Conservation (phyloP, 768 basidiomycete species). For the Chiua virens region DNA sequence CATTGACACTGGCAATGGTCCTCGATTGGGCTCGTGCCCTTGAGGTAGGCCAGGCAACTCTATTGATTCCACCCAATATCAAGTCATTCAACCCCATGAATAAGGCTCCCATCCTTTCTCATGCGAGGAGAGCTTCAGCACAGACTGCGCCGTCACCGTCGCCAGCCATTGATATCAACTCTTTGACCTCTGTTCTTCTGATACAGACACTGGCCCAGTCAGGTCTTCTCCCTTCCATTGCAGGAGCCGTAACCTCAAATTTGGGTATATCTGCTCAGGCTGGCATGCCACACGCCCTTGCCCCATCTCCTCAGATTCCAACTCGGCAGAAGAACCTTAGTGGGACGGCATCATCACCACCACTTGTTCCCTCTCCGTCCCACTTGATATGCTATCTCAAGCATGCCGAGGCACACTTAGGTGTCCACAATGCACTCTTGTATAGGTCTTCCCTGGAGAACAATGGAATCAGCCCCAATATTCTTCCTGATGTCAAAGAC, state of each 20-base stretch:
- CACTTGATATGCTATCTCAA: background rate
- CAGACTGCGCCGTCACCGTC: background rate
- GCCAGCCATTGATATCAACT: background rate
- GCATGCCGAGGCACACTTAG: background rate
- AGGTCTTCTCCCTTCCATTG: background rate
- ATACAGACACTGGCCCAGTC: background rate
- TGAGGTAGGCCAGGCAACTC: background rate
- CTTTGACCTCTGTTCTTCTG: background rate
- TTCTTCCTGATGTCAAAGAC: background rate
- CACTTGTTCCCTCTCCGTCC: background rate
- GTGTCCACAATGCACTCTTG: background rate
- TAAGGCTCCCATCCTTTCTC: background rate
- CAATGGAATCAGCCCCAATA: background rate
- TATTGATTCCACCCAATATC: conserved; percentile 2
- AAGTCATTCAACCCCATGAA: conserved; percentile 3
- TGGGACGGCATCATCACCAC: background rate
- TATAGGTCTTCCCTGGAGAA: background rate
- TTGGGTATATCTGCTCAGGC: background rate
- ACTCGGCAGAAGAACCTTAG: background rate
- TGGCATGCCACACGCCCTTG: too few relatives aligned
- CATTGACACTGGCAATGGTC: background rate
- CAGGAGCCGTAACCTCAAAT: background rate
- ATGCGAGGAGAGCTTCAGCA: background rate
- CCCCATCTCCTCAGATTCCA: background rate
- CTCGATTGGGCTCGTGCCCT: conserved; percentile 1